Evolutionary conservation across 345 rosid species (phyloP), one percentile per base, ranked within the genome.

Genomic region (Aquilaria malaccensis): DNA sequence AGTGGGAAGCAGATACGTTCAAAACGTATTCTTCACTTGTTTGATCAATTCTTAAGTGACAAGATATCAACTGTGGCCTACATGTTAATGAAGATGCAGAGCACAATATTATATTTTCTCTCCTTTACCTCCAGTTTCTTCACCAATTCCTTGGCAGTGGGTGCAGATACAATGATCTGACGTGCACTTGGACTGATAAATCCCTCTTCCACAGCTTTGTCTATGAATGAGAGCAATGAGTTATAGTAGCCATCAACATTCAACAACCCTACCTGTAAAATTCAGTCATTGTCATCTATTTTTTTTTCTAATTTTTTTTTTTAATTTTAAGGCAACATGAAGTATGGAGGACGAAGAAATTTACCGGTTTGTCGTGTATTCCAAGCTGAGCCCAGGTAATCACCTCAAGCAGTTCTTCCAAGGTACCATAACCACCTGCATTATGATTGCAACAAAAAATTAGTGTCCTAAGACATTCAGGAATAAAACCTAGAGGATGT

Each of bases 321-420:
- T 37, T 37, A 32, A 55, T 2, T 7, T 12, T 31, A n/a, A 13
- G 2, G 33, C 45, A 33, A 32, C 9, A 32, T 9, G 22, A 56
- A 45, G 32, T 6, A 3, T 11, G 14, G 14, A 56, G 48, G 2
- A 37, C 46, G n/a, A n/a, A 4, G 55, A 33, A 30, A 30, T 33
- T 53, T 76, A 94, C 99, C 62, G 97, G 97, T 70, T 94, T 94
- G 15, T 94, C 96, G 69, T 94, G 99, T 70, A 94, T 94, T 56
- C 99, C 99, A 29, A 94, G 96, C 71, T 94, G 97, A 60, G 99
- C 99, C 99, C 99, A 94, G 56, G 99, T 83, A 59, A 94, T 94
- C 50, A 90, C 99, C 70, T 94, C 99, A 63, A 94, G 96, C 70
- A 94, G 80, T 69, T 94, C 99, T 76, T 94, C 99, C 62, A 94